phyloP scores from a whole-genome alignment of 805 yeast genomes.

The Kodamaea leandrae region DNA sequence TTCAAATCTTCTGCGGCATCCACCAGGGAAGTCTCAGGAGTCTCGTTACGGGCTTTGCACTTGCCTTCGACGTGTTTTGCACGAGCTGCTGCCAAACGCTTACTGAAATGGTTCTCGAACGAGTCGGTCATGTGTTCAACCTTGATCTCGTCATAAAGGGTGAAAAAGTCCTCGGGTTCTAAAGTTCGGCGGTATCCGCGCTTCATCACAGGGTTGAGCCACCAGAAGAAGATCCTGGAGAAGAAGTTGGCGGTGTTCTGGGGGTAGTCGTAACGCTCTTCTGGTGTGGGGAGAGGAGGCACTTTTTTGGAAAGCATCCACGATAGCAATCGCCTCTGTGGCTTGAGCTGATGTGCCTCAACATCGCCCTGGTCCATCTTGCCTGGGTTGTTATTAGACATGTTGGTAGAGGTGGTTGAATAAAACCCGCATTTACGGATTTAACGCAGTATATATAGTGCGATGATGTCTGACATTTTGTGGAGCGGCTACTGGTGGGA shows the following conservation, averaged over 20 bases:
- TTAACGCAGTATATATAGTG: neutral
- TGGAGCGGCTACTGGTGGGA: neutral
- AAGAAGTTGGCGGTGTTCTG: slow-evolving; percentile 35
- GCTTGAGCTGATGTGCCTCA: slow-evolving; percentile 3
- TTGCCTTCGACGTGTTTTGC: slow-evolving; percentile 22
- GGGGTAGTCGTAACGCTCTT: slow-evolving; percentile 50
- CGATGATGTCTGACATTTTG: neutral
- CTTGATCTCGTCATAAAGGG: slow-evolving; percentile 23
- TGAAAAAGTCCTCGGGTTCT: slow-evolving; percentile 58
- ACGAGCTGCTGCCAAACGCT: slow-evolving; percentile 12
- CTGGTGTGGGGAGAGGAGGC: slow-evolving; percentile 50
- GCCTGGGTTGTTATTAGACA: neutral
- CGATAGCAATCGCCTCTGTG: slow-evolving; percentile 34
- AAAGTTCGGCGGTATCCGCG: slow-evolving; percentile 74
- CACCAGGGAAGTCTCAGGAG: slow-evolving; percentile 17
- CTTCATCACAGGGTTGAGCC: slow-evolving; percentile 62
- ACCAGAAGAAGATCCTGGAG: slow-evolving; percentile 54
- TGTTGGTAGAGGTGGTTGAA: neutral
- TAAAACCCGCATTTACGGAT: neutral
- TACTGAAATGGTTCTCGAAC: slow-evolving; percentile 21
- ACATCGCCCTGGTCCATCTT: neutral
- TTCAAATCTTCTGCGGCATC: slow-evolving; percentile 20
- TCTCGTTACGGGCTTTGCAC: slow-evolving; percentile 22
- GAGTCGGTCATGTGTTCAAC: slow-evolving; percentile 30
- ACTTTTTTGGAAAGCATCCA: slow-evolving; percentile 37